Evolutionary conservation across 2,329 filamentous ascomycete genomes (phyloP), one percentile per base, ranked within the genome.

Genomic region (Fusarium scirpi): DNA sequence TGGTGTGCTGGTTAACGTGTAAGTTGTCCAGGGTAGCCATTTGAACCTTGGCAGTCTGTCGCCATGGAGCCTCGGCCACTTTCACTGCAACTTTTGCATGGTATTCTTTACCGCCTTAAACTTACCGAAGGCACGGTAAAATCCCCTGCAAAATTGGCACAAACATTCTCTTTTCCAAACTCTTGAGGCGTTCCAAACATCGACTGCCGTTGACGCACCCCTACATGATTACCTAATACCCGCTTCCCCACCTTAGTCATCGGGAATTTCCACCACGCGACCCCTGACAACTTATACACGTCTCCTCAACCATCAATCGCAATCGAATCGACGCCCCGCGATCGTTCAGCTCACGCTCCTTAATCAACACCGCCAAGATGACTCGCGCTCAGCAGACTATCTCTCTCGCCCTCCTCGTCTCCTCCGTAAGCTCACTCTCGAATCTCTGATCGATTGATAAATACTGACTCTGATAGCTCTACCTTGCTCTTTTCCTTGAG

Each of bases 321-420:
- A 61, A 44, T 29, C 49, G 30, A 38, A 38, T 38, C 34, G 34
- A 44, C 18, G 27, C 52, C 53, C 54, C 54, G 40, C 60, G 44
- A 48, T 43, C 34, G 32, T 40, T 55, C 32, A 51, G 29, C 22
- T 20, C 44, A 65, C 60, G 55, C 30, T 67, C 67, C 24, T 58
- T 62, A 59, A 34, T 44, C 49, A 43, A 48, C 34, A 55, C 49
- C 69, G 71, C 74, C 83, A 90, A 72, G 71, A 98, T 98, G 96
- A 97, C 96, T 74, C 94, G 94, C 82, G 96, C 96, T 24, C 91
- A 93, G 81, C 94, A 98, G 82, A 95, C 93, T 71, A 91, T 98
- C 79, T 97, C 94, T 67, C 87, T 97, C 77, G 91, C 90, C 77
- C 90, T 98, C 77, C 87, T 98, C 75, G 88, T 96, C 82, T 93